Base-by-base conservation (phyloP, 2,329 filamentous ascomycete species). In the Cladosporium sp. region DNA sequence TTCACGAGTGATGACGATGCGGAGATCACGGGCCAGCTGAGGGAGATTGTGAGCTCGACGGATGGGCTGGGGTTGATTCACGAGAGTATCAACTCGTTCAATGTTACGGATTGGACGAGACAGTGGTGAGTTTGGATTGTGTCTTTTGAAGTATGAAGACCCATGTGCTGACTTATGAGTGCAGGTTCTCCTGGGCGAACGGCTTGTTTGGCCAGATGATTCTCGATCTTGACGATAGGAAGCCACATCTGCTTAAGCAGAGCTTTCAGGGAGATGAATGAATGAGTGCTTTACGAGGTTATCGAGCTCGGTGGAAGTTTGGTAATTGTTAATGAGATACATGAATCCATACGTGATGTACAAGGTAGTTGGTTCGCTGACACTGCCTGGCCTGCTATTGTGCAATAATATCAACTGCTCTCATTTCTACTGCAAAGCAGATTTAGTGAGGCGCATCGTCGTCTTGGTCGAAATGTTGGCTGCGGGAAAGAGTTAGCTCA, bases 181-280 rank as follows among this genome's bases (percentile, higher is more conserved):
- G n/a, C 34, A 70, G 68, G 68, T 77, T 71, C 56, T 71, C 69
- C 3, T 78, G 76, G 76, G 75, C 74, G 29, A 79, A 76, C 57
- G 75, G 72, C 9, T 60, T 78, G 50, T 78, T 74, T 63, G 76
- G 73, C 7, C 72, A 76, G 60, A 72, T 74, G 70, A 70, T 77
- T 19, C 49, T 77, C 20, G 70, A 75, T 52, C 56, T 77, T 32
- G 67, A 71, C 53, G 59, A 66, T 13, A 64, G 72, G 53, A 74
- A 72, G 64, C 73, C 73, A 29, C 62, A 64, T 17, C 58, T 77
- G 27, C 53, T 77, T 55, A 54, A 60, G 52, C 63, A 65, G 53
- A 75, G 70, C 59, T 77, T 73, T 49, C 73, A 76, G 39, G 24
- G 48, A 34, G 22, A 37, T 2, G 36, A 45, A n/a, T n/a, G n/a